Percentiles rank a stretch among this genome's conserved stretches.
phyloP scores from a whole-genome alignment of 2,329 filamentous ascomycete species.

The Xylariales sp. region DNA sequence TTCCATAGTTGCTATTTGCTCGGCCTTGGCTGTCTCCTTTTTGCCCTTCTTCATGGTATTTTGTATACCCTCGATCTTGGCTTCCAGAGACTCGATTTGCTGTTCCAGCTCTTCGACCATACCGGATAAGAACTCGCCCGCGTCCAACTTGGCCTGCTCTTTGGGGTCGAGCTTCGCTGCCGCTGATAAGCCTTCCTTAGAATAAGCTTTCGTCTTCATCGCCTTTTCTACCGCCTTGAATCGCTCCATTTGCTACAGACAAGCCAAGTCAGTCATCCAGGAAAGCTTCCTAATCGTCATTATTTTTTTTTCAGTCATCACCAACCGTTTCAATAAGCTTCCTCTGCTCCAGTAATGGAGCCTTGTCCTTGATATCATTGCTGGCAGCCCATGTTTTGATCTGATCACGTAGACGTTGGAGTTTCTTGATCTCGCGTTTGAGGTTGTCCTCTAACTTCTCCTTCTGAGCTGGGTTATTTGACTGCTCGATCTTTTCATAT shows the following conservation, averaged over 20 bases:
- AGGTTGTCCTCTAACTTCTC: constrained; percentile 97
- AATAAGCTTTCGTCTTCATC: constrained; percentile 99
- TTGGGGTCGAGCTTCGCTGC: constrained; percentile 94
- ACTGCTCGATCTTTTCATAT: constrained; percentile 95
- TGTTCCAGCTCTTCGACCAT: constrained; percentile 92
- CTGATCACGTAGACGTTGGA: constrained; percentile 93
- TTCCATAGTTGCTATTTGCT: constrained; percentile 84
- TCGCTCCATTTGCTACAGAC: constrained; percentile 87
- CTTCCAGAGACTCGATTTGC: constrained; percentile 89
- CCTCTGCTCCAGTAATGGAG: constrained; percentile 86
- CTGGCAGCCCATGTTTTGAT: constrained; percentile 99
- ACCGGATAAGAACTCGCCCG: constrained; percentile 76
- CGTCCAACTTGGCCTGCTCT: constrained; percentile 89
- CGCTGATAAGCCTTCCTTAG: constrained; percentile 91
- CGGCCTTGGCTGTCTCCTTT: constrained; percentile 76
- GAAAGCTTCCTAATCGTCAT: not conserved
- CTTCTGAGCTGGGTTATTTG: constrained; percentile 89
- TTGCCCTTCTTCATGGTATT: constrained; percentile 94
- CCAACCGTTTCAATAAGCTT: constrained; percentile 95
- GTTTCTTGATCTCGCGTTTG: constrained; percentile 99
- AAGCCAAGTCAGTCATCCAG: constrained; percentile 3
- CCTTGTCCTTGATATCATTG: constrained; percentile 99
- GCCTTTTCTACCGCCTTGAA: constrained; percentile 99
- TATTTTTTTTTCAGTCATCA: constrained; percentile 16
- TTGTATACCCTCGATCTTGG: constrained; percentile 81